Percentiles rank a stretch among this genome's conserved stretches.
phyloP scores from a whole-genome alignment of 2,329 filamentous ascomycete genomes.

The Xylariomycetidae sp. region DNA sequence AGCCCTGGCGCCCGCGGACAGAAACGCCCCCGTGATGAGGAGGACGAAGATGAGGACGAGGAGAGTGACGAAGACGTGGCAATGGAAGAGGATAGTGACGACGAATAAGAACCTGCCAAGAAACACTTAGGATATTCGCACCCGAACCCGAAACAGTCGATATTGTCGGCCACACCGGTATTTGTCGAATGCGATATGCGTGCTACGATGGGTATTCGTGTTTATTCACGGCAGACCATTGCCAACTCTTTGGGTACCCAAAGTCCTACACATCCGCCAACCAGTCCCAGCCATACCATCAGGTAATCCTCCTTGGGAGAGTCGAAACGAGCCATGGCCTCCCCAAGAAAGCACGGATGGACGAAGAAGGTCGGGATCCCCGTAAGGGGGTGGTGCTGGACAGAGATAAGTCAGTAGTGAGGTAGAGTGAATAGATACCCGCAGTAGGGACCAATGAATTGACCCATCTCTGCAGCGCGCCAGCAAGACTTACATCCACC shows the following conservation, averaged over 20 bases:
- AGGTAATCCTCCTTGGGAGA: slow-evolving; percentile 67
- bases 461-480: slow-evolving; percentile 24
- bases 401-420: slow-evolving; percentile 24
- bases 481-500: slow-evolving; percentile 62
- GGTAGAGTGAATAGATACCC: slow-evolving; percentile 39
- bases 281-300: slow-evolving; percentile 82
- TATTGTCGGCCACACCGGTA: too few species aligned
- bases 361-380: slow-evolving; percentile 81
- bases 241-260: slow-evolving; percentile 70
- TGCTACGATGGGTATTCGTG: too few species aligned
- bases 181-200: too few species aligned
- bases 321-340: slow-evolving; percentile 67
- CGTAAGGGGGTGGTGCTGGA: slow-evolving; percentile 76
- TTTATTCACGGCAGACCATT: slow-evolving; percentile 20
- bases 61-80: slow-evolving; percentile 55
- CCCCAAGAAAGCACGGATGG: slow-evolving; percentile 85
- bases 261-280: slow-evolving; percentile 76
- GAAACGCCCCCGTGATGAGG: slow-evolving; percentile 69
- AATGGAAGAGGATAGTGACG: slow-evolving; percentile 67
- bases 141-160: too few species aligned
- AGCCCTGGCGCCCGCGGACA: slow-evolving; percentile 54
- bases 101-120: slow-evolving; percentile 60
- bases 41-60: slow-evolving; percentile 58
- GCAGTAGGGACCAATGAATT: slow-evolving; percentile 25
- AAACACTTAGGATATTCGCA: too few species aligned